phyloP scores from a whole-genome alignment of 2,329 filamentous ascomycete species.

The Chrysoporthe deuterocubensis region DNA sequence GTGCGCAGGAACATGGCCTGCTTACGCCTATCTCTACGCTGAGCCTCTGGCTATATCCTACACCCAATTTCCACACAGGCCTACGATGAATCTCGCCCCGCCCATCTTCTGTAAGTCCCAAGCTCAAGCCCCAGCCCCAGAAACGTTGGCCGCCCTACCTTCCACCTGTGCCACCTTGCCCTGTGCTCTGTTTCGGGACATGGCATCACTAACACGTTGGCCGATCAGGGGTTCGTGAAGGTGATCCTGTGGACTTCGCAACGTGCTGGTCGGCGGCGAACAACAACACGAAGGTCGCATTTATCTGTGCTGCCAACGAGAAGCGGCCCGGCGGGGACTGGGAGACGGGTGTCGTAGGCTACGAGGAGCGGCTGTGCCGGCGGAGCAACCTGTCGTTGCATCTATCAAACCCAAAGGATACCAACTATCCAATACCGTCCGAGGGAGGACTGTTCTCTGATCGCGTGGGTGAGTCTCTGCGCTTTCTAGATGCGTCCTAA shows the following conservation, averaged over 20 bases:
- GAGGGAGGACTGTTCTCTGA: constrained; percentile 72
- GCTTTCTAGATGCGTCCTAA: not conserved
- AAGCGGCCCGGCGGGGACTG: constrained; percentile 79
- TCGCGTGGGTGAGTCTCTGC: constrained; percentile 58
- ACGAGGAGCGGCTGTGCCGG: constrained; percentile 75
- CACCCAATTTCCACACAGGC: constrained; percentile 45
- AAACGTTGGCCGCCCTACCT: constrained; percentile 3
- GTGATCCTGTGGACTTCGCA: constrained; percentile 64
- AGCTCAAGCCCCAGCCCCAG: not conserved
- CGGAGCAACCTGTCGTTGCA: constrained; percentile 74
- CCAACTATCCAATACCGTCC: constrained; percentile 73
- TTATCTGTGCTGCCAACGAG: constrained; percentile 77
- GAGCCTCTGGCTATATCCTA: constrained; percentile 46
- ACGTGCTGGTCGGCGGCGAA: constrained; percentile 54
- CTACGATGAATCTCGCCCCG: constrained; percentile 42
- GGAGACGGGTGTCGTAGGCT: constrained; percentile 66
- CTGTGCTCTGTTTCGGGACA: constrained; percentile 29
- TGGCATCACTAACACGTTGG: constrained; percentile 21
- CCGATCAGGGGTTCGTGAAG: constrained; percentile 51
- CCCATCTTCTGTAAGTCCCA: constrained; percentile 50
- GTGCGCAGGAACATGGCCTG: constrained; percentile 58
- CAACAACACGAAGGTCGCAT: constrained; percentile 57
- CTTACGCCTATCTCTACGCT: constrained; percentile 63
- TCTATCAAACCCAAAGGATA: constrained; percentile 61
- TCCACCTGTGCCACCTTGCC: constrained; percentile 7